Base-by-base conservation (phyloP, 2,329 filamentous ascomycete genomes). In the Calonectria hongkongensis region DNA sequence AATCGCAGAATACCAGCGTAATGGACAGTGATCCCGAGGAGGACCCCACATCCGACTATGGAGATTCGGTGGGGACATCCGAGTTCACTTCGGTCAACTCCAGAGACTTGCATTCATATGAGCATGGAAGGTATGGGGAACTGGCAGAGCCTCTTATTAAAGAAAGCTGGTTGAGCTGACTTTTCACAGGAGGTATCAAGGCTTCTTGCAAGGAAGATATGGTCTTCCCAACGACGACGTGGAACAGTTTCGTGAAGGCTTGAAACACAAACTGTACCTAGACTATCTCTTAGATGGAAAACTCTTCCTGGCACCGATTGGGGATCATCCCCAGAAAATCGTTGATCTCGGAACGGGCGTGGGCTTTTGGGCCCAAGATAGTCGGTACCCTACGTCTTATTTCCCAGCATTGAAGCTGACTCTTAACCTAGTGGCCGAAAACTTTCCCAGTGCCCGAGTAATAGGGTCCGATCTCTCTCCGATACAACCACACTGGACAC, bases 331-430 rank as follows among this genome's bases (percentile, higher is more conserved):
- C 2, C 87, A 89, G 60, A 88, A 86, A 74, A 88, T 89, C 70
- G 80, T 89, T 43, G 87, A 89, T 71, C 77, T 89, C 18, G 88
- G 88, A 30, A 89, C 87, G 5, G 88, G 88, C 7, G 87, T 86
- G 39, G 87, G 87, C 33, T 84, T 90, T 50, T 92, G 90, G 90
- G 89, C 90, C 2, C 87, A 90, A 66, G 87, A 88, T 75, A 82
- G 87, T 88, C 76, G 45, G 83, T 81, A 21, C 21, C 30, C 68
- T 66, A 56, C 15, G 5, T 25, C 28, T 16, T 50, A 36, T 47
- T 15, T 15, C 41, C 67, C 48, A 41, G 30, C 56, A 48, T 16
- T 50, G 62, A 64, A 56, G 75, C 74, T 74, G 62, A 75, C 36
- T 15, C 27, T 47, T 64, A 33, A 65, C 30, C 45, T 73, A 88